Evolutionary conservation across 257 asterid species (phyloP).

Genomic region (Datura wrightii): DNA sequence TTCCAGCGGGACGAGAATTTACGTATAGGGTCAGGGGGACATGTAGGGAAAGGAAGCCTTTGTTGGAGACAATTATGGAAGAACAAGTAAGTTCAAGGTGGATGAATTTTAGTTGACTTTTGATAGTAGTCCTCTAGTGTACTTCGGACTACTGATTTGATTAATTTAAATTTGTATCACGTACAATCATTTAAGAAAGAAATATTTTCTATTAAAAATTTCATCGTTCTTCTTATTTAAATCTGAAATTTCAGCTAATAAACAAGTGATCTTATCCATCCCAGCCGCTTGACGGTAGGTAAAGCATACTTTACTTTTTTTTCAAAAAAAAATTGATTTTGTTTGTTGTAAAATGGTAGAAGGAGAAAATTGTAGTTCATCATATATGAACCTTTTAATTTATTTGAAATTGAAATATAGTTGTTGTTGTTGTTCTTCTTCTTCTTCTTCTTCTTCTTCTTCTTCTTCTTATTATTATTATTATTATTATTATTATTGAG

Average conservation of each 20-base stretch:
- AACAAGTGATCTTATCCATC: background rate
- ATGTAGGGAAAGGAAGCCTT: constrained; percentile 48
- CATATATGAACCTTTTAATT: background rate
- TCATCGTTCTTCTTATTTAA: background rate
- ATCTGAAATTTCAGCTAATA: background rate
- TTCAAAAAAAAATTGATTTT: no score
- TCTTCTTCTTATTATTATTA: no score
- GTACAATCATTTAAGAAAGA: background rate
- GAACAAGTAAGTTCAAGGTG: constrained; percentile 36
- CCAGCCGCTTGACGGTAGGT: background rate
- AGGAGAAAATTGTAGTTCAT: background rate
- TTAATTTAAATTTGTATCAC: background rate
- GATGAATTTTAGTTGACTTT: no score
- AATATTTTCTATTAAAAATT: background rate
- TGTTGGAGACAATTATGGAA: constrained; percentile 50
- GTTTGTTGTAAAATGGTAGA: background rate
- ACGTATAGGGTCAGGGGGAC: constrained; percentile 34
- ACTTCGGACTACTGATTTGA: background rate
- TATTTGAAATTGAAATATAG: background rate
- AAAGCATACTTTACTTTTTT: no score
- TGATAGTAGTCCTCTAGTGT: no score
- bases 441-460: no score
- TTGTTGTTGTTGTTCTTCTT: no score
- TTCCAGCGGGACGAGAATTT: constrained; percentile 28
- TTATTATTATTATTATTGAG: no score